Base-by-base conservation (phyloP, 228 moss, liverwort and hornwort genomes). In the Sphagnum fallax region DNA sequence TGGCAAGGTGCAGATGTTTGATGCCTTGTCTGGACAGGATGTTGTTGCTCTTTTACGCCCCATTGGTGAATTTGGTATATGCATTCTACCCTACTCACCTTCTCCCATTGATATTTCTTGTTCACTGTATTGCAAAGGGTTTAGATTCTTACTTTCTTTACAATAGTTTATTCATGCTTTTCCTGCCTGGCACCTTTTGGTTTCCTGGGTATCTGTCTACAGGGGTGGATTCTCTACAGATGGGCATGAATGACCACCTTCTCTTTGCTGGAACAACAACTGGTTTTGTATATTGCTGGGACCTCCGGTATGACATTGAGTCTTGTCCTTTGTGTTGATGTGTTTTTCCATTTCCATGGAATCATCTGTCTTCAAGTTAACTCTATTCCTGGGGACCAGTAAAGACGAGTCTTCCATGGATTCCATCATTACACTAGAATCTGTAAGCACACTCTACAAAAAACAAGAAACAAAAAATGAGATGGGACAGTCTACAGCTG, bases 161-260 rank as follows among this genome's bases (percentile, higher is more conserved):
- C 66, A 4, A 12, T 55, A 8, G 55, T 55, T 12, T 55, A 12
- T 55, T 55, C 12, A 55, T 55, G 12, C 55, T 8, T 4, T 15
- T 2, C 13, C 15, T 8, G 50, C 14, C 8, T 52, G 52, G 12
- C 50, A 49, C 16, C 16, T 55, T 55, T 55, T 48, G 50, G 13
- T n/a, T 47, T 32, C 14, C 4, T 14, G 12, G 12, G 10, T 52
- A 11, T 50, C 6, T 50, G 14, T 10, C 0, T 72, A 65, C 81
- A 90, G 93, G 84, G 64, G 87, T 84, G 70, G 75, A 75, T 70
- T 87, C 91, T 85, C 69, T 96, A 81, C 90, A 92, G 66, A 80
- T 85, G 72, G 83, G 74, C 71, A 65, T 73, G 55, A 68, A 76
- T 62, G 81, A 79, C 14, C 79, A 83, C 58, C 70, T 72, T 49